phyloP scores from a whole-genome alignment of 768 basidiomycete species.

The Leccinum boreale region DNA sequence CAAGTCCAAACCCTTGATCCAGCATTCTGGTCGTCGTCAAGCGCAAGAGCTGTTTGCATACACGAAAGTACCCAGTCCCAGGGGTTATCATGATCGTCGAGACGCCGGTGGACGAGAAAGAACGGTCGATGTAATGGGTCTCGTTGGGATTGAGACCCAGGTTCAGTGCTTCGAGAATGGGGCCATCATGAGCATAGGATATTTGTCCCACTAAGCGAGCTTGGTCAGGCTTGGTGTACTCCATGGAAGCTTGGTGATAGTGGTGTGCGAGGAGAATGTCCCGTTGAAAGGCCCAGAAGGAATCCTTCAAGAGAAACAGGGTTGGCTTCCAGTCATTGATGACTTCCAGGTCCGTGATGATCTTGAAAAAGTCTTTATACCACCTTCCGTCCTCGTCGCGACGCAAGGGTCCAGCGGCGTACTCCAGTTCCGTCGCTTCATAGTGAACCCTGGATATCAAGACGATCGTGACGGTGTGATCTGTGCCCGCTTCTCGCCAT shows the following conservation, averaged over 20 bases:
- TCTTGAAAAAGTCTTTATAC: conserved; percentile 97
- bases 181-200: conserved; percentile 89
- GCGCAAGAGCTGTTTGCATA: conserved; percentile 84
- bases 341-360: conserved; percentile 90
- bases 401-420: conserved; percentile 79
- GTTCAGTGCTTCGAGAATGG: conserved; percentile 93
- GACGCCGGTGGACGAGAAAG: conserved; percentile 83
- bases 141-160: conserved; percentile 90
- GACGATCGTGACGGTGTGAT: conserved; percentile 92
- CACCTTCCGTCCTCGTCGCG: conserved; percentile 71
- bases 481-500: conserved; percentile 83
- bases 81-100: conserved; percentile 86
- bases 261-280: conserved; percentile 90
- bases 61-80: conserved; percentile 91
- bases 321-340: conserved; percentile 86
- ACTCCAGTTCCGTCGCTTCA: conserved; percentile 73
- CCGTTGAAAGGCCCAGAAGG: conserved; percentile 87
- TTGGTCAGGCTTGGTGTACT: conserved; percentile 43
- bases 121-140: conserved; percentile 93
- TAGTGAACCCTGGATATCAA: conserved; percentile 92
- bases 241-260: conserved; percentile 66
- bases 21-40: conserved; percentile 92
- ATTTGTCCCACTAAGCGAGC: conserved; percentile 74
- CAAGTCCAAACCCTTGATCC: conserved; percentile 88
- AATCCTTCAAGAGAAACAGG: conserved; percentile 81